phyloP scores from a whole-genome alignment of 2,329 filamentous ascomycete species.

The Colletotrichum lentis region DNA sequence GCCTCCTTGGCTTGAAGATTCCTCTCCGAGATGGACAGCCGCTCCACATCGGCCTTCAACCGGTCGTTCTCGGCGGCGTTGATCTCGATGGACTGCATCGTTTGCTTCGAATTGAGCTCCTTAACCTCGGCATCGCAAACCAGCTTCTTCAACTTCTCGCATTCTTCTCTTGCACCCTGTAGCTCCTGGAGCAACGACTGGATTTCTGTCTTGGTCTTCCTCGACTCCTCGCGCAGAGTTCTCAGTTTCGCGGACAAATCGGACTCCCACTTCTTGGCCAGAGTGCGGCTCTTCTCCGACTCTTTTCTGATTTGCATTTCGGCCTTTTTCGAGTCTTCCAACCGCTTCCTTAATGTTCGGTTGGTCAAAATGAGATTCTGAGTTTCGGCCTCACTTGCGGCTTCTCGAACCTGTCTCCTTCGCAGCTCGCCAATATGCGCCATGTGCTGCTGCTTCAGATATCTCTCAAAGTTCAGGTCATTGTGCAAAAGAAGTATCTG shows the following conservation, averaged over 20 bases:
- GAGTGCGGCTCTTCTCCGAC: conserved; percentile 73
- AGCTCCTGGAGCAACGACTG: conserved; percentile 66
- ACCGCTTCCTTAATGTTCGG: conserved; percentile 73
- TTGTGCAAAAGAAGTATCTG: conserved; percentile 81
- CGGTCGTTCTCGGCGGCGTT: conserved; percentile 67
- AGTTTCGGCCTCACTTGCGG: conserved; percentile 81
- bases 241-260: conserved; percentile 74
- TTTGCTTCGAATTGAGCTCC: conserved; percentile 70
- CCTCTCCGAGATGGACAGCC: conserved; percentile 67
- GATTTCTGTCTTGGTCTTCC: conserved; percentile 67
- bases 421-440: conserved; percentile 82
- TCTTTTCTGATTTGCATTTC: conserved; percentile 77
- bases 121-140: conserved; percentile 75
- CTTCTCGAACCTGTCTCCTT: conserved; percentile 76
- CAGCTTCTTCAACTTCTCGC: conserved; percentile 69
- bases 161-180: conserved; percentile 65
- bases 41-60: conserved; percentile 66
- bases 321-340: conserved; percentile 75
- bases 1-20: conserved; percentile 71
- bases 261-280: conserved; percentile 80
- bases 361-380: conserved; percentile 83
- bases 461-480: conserved; percentile 83
- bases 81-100: conserved; percentile 68
- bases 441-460: conserved; percentile 84
- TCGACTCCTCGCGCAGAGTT: conserved; percentile 73